Evolutionary conservation across 1,284 basidiomycete genomes (phyloP).

Genomic region (Rhodotorula sp.): DNA sequence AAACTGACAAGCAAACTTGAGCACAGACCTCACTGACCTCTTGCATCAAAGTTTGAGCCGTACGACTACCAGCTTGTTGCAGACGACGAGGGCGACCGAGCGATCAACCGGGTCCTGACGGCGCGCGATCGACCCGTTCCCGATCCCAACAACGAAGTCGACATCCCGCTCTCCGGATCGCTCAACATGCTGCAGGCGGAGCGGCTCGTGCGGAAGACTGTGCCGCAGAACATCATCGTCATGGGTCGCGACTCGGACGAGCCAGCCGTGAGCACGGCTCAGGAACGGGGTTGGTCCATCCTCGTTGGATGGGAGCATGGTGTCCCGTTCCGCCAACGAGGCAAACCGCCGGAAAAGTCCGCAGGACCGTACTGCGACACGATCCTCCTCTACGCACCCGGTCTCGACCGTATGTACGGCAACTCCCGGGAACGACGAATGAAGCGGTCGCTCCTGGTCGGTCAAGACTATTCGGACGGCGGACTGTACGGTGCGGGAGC

Average conservation of each 20-base stretch:
- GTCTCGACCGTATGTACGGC: not conserved
- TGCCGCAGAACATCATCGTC: not conserved
- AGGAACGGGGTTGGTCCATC: not conserved
- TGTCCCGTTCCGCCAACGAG: not conserved
- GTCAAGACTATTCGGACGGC: not conserved
- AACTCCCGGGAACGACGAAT: not conserved
- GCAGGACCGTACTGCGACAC: not conserved
- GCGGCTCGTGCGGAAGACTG: not conserved
- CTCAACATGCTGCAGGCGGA: not conserved
- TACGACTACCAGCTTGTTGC: not conserved
- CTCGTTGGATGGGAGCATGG: not conserved
- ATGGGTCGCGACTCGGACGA: not conserved
- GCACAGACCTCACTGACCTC: not conserved
- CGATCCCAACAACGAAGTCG: not conserved
- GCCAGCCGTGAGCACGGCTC: not conserved
- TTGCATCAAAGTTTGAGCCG: not conserved
- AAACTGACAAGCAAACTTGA: not conserved
- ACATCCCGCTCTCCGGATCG: not conserved
- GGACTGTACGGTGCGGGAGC: not conserved
- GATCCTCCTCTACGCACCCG: not conserved
- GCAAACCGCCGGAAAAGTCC: not conserved
- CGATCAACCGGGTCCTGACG: not conserved
- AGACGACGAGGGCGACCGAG: not conserved
- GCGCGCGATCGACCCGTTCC: not conserved
- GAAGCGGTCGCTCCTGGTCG: not conserved